These are phyloP conservation scores for Volvariella volvacea DNA, from an alignment of 1,284 basidiomycete genomes.

Conservation along the genomic window DNA sequence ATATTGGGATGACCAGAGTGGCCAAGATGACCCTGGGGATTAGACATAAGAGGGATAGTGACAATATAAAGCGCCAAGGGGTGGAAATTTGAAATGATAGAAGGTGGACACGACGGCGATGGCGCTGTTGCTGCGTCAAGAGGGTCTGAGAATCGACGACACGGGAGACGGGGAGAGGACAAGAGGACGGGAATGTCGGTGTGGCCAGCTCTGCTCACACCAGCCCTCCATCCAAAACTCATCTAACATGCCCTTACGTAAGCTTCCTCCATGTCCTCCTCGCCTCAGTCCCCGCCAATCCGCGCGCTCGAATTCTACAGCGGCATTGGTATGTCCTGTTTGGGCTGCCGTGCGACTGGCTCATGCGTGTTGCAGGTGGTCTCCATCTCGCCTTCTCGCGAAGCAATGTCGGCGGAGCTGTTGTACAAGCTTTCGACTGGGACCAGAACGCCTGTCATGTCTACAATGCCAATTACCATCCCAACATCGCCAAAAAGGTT, in stretches of 20 bases:
- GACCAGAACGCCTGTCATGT: constrained; percentile 65
- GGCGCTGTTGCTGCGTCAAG: no score
- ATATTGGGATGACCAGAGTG: no score
- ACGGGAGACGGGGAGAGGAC: neutral
- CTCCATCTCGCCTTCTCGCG: constrained; percentile 59
- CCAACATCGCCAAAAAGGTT: constrained; percentile 44
- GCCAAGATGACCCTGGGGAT: no score
- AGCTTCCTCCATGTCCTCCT: neutral
- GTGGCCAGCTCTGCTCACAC: neutral
- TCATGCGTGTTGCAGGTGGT: constrained; percentile 41
- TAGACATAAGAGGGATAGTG: no score
- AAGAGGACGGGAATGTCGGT: neutral
- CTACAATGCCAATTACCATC: constrained; percentile 51
- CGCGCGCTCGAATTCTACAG: constrained; percentile 70
- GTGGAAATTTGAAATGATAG: no score
- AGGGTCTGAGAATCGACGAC: neutral
- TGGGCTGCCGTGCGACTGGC: constrained; percentile 4
- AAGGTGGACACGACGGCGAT: neutral
- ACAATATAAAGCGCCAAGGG: no score
- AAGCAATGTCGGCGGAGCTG: constrained; percentile 36
- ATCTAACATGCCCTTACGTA: constrained; percentile 5
- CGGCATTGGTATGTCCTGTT: constrained; percentile 50
- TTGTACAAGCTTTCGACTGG: constrained; percentile 70
- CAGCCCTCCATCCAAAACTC: neutral
- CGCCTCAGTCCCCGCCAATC: constrained; percentile 14